These are phyloP conservation scores for Truncatella angustata DNA, from an alignment of 2,329 filamentous ascomycete genomes.

Conservation along the genomic window DNA sequence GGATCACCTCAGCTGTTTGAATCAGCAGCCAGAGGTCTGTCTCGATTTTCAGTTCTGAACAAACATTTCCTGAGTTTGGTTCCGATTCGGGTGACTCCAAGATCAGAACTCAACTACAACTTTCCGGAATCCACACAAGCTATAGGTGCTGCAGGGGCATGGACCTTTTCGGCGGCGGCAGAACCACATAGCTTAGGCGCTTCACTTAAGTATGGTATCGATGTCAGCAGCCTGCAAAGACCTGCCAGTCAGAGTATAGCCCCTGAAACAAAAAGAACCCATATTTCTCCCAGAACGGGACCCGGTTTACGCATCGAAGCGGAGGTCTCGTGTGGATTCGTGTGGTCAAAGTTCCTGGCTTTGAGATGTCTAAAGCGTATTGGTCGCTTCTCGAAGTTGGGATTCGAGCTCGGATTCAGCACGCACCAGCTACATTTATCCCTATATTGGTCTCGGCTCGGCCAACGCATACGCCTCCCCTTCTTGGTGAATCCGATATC, in stretches of 20 bases:
- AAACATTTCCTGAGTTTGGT: slow-evolving; percentile 25
- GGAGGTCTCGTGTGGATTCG: slow-evolving; percentile 37
- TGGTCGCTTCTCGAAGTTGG: slow-evolving; percentile 39
- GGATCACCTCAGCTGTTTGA: background rate
- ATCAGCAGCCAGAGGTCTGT: slow-evolving; percentile 23
- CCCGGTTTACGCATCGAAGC: slow-evolving; percentile 37
- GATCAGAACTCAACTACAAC: slow-evolving; percentile 40
- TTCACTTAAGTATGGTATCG: slow-evolving; percentile 19
- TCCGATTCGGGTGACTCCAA: slow-evolving; percentile 30
- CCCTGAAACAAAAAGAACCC: background rate
- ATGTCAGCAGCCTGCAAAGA: too few relatives aligned
- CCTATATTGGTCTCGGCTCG: slow-evolving; percentile 45
- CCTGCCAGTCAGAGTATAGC: background rate
- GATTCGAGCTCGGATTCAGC: slow-evolving; percentile 43
- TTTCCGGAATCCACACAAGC: slow-evolving; percentile 13
- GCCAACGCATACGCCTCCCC: slow-evolving; percentile 43
- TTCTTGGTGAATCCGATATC: slow-evolving; percentile 35
- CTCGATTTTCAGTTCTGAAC: slow-evolving; percentile 30
- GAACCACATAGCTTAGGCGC: slow-evolving; percentile 16
- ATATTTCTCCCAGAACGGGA: background rate
- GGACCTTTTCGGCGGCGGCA: slow-evolving; percentile 37
- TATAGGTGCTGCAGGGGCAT: slow-evolving; percentile 25
- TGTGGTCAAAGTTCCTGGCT: slow-evolving; percentile 37
- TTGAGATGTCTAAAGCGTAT: slow-evolving; percentile 41
- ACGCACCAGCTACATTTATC: slow-evolving; percentile 41